Percentiles rank a stretch among this genome's conserved stretches.
These are phyloP conservation scores for Solanum hybrid DNA, from an alignment of 305 asterid genomes.

Conservation along the genomic window DNA sequence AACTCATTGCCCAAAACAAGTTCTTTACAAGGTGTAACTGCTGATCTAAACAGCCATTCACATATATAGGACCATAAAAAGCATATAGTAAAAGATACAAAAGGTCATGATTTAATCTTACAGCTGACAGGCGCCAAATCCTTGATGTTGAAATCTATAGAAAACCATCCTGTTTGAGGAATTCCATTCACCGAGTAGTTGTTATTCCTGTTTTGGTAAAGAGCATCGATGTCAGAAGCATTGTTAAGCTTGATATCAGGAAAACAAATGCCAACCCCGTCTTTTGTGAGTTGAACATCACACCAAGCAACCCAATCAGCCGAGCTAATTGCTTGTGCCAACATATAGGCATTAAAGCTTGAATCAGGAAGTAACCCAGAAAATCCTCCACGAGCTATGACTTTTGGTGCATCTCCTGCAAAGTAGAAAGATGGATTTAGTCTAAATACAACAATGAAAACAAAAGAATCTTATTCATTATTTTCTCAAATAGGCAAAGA, in stretches of 20 bases:
- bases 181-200: constrained; percentile 43
- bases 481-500: not conserved
- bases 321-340: constrained; percentile 12
- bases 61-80: not conserved
- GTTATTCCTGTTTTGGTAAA: not conserved
- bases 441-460: not conserved
- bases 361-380: constrained; percentile 63
- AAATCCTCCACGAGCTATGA: constrained; percentile 59
- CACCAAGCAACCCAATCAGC: constrained; percentile 32
- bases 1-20: not conserved
- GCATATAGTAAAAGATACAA: not conserved
- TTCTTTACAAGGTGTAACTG: not conserved
- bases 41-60: not conserved
- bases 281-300: constrained; percentile 62
- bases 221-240: constrained; percentile 8
- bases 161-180: constrained; percentile 33
- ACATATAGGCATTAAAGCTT: constrained; percentile 24
- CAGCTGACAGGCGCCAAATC: constrained; percentile 41
- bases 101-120: constrained; percentile 33
- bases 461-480: not conserved
- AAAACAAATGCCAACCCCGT: constrained; percentile 45
- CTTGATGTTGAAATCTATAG: constrained; percentile 37
- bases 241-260: constrained; percentile 43
- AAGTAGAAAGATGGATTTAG: not conserved
- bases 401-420: constrained; percentile 51